These are phyloP conservation scores for Roridomyces roridus DNA, from an alignment of 768 basidiomycete genomes.

Conservation along the genomic window DNA sequence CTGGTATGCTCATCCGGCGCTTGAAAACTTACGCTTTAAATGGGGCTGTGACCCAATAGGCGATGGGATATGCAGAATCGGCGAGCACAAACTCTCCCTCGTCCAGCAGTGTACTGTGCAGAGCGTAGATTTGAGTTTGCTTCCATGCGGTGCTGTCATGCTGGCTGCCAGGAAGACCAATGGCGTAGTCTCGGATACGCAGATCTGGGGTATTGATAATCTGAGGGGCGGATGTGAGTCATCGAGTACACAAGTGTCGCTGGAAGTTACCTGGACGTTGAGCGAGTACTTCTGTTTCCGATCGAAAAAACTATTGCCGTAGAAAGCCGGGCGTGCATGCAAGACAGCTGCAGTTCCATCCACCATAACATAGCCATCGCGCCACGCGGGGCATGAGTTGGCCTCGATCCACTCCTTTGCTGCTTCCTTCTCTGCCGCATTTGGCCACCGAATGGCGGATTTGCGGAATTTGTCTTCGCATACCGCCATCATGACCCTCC, in stretches of 20 bases:
- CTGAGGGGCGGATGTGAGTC: neutral
- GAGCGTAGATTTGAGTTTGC: constrained; percentile 20
- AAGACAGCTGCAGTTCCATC: constrained; percentile 30
- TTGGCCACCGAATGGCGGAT: constrained; percentile 9
- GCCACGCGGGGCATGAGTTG: constrained; percentile 26
- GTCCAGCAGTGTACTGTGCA: constrained; percentile 10
- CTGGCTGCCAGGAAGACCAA: constrained; percentile 29
- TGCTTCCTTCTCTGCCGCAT: constrained; percentile 8
- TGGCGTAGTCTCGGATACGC: constrained; percentile 27
- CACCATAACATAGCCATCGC: constrained; percentile 27
- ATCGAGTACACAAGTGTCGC: too few species aligned
- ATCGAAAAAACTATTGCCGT: constrained; percentile 36
- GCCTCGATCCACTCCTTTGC: constrained; percentile 24
- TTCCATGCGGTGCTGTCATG: constrained; percentile 31
- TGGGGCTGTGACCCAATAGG: constrained; percentile 14
- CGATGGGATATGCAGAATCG: constrained; percentile 25
- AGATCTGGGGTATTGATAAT: constrained; percentile 14
- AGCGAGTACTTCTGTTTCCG: constrained; percentile 36
- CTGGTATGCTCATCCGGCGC: too few species aligned
- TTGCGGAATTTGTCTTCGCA: constrained; percentile 5
- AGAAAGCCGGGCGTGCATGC: constrained; percentile 26
- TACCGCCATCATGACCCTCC: constrained; percentile 22
- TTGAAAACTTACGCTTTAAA: constrained; percentile 22
- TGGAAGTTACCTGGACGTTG: constrained; percentile 25
- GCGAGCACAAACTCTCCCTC: constrained; percentile 24